Conservation (phyloP, 345 rosid genomes). For the Erucastrum elatum region DNA sequence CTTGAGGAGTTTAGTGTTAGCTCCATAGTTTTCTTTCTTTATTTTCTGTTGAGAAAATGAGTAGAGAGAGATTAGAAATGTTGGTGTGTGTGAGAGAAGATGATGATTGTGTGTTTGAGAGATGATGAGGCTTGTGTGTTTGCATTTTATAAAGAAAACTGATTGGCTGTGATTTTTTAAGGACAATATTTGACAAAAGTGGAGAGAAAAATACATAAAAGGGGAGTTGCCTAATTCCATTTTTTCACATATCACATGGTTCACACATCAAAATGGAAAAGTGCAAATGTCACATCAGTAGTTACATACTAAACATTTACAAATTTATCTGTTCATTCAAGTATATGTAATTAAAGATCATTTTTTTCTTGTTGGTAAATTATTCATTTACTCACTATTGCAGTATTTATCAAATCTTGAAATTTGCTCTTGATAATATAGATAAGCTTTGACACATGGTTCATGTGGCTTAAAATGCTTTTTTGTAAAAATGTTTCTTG, state of each 20-base stretch:
- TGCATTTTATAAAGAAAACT: constrained; percentile 50
- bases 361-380: neutral
- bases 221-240: too few relatives aligned
- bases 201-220: constrained; percentile 41
- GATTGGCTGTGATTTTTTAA: constrained; percentile 53
- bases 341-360: neutral
- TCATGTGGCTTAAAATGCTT: constrained; percentile 49
- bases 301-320: neutral
- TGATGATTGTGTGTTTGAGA: constrained; percentile 5
- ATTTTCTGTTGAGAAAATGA: constrained; percentile 22
- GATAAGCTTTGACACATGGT: constrained; percentile 34
- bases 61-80: constrained; percentile 27
- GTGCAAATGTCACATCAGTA: constrained; percentile 31
- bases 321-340: neutral
- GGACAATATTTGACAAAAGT: constrained; percentile 34
- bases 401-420: neutral
- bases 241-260: constrained; percentile 10
- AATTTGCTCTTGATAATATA: neutral
- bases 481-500: constrained; percentile 29
- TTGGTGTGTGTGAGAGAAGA: constrained; percentile 34
- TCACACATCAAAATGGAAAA: constrained; percentile 26
- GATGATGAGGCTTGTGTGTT: neutral
- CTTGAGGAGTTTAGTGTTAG: constrained; percentile 67
- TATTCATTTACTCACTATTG: neutral
- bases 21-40: constrained; percentile 51